A percentile compares a stretch with the other conserved stretches of the same genome.
Conservation (phyloP, 495 filamentous ascomycete genomes). For the Penicillium ochrochloron region DNA sequence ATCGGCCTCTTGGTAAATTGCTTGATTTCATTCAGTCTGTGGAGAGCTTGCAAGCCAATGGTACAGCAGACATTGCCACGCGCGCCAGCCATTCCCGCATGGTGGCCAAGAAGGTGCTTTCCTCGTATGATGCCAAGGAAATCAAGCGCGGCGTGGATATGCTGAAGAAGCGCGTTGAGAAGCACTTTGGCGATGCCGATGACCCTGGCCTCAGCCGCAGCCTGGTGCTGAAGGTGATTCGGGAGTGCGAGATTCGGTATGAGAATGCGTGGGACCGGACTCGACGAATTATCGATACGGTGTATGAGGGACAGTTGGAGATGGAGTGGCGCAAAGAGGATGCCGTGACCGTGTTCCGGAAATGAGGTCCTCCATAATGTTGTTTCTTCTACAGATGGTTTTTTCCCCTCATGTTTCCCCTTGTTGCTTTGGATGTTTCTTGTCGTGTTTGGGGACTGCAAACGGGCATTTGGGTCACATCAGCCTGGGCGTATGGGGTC, state of each 20-base stretch:
- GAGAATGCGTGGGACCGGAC: slow-evolving; percentile 72
- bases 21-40: slow-evolving; percentile 87
- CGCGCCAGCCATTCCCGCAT: slow-evolving; percentile 79
- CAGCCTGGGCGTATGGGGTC: slow-evolving; percentile 20
- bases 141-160: slow-evolving; percentile 82
- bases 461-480: slow-evolving; percentile 15
- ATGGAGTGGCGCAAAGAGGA: slow-evolving; percentile 66
- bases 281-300: slow-evolving; percentile 61
- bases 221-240: slow-evolving; percentile 77
- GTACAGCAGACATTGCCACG: slow-evolving; percentile 60
- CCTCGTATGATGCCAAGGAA: slow-evolving; percentile 79
- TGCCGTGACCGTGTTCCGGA: slow-evolving; percentile 56
- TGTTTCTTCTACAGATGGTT: neutral
- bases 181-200: slow-evolving; percentile 91
- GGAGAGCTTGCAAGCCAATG: slow-evolving; percentile 64
- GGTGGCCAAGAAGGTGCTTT: slow-evolving; percentile 82
- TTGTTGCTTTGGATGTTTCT: slow-evolving; percentile 1
- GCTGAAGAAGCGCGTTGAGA: slow-evolving; percentile 87
- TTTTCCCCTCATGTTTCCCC: slow-evolving; percentile 7
- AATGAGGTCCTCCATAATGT: slow-evolving; percentile 28
- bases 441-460: slow-evolving; percentile 5
- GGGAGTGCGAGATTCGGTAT: slow-evolving; percentile 80
- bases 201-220: slow-evolving; percentile 69
- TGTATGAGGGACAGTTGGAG: slow-evolving; percentile 69
- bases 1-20: slow-evolving; percentile 85